Base-by-base conservation (phyloP, 208 protist genomes). In the Wallacemonas rigidus region DNA sequence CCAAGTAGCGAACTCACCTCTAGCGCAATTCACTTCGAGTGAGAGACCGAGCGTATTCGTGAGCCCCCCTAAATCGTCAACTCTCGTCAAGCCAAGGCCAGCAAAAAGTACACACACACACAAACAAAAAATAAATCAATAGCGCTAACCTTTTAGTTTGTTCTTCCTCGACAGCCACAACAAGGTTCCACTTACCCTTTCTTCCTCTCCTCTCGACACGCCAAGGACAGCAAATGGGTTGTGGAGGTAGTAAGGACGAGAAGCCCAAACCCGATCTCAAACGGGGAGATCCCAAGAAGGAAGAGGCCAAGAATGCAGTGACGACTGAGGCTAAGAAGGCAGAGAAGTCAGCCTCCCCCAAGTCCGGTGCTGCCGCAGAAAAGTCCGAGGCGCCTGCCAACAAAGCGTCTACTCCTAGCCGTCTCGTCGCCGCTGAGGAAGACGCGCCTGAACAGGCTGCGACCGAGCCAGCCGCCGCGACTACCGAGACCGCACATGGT, bases 171-270 rank as follows among this genome's bases (percentile, higher is more conserved):
- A 26, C 26, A 26, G 26, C 26, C 26, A 0, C 51, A 55, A 67
- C 4, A 47, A 67, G 15, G 17, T 35, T n/a, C 17, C 4, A 67
- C 60, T 67, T 41, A 38, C 43, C n/a, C 8, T n/a, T 15, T 36
- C 8, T n/a, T 45, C 11, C 48, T 47, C 1, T 35, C 48, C 53
- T 69, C 26, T 26, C 26, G 26, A 26, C 26, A 26, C 26, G 12
- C 41, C 17, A 36, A 41, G 12, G 38, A 45, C 12, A 44, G 15
- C 48, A 67, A 17, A 87, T 87, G 82, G 82, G 82, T 7, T 87
- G 82, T 65, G 11, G 70, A 54, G 74, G 69, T 53, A 83, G 78
- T 61, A 87, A 72, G 62, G 70, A 72, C 50, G 71, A 81, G 51
- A 67, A 67, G 54, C 15, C 58, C 26, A 62, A 61, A 58, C 68